Evolutionary conservation across 1,284 basidiomycete genomes (phyloP), one percentile per base, ranked within the genome.

Genomic region (Pseudozyma tsukubaensis): DNA sequence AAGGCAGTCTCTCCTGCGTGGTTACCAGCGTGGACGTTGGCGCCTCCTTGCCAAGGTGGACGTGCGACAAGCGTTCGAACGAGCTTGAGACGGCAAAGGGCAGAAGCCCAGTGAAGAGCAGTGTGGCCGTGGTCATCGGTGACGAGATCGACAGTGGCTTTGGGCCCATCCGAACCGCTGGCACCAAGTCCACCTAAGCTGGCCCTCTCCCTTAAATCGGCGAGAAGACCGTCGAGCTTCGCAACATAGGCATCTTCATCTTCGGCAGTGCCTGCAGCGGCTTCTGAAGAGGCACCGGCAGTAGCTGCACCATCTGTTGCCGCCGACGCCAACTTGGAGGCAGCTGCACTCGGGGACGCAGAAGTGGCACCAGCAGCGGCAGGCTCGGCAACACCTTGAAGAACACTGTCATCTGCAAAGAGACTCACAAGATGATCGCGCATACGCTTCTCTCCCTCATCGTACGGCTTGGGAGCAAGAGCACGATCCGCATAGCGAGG

Each of bases 1-100:
- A 99, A 89, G 1, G 97, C 91, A 0, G 96, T 98, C 86, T 99
- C 96, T 53, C 97, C 96, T 7, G 91, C 90, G 82, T 92, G 92
- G 86, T 99, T 99, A 58, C 83, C 83, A 6, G 78, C 74, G 52
- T 76, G 72, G 6, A 78, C 60, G 49, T 82, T 82, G 48, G 83
- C 81, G n/a, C 83, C 83, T 14, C 81, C 78, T 13, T 71, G 59
- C 45, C 63, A 10, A 86, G 86, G 67, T 92, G 88, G 55, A 94
- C 88, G 40, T 90, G 90, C 76, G 13, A 81, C 43, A 4, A 84
- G 74, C 55, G 77, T 77, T 2, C 72, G 62, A 32, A 84, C 82
- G 2, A 83, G 71, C 32, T 71, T 59, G 47, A 83, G 68, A 24
- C 92, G 89, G 2, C 91, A 94, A 45, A 98, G 88, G 39, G 94